Base-by-base conservation (phyloP, 2,329 filamentous ascomycete species). In the Alternaria triticimaculans region DNA sequence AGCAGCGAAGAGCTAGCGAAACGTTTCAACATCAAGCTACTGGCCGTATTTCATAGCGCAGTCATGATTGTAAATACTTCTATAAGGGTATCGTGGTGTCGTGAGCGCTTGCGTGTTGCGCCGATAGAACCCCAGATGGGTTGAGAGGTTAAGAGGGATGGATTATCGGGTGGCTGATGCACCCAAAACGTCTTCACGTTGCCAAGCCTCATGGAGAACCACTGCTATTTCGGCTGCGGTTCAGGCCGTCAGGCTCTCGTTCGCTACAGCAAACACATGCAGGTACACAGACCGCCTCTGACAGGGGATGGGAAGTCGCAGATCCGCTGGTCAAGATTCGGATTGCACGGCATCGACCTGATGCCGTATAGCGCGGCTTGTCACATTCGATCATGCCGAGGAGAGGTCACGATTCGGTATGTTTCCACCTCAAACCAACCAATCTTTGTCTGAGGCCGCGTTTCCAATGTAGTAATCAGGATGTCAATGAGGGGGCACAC, bases 21-120 rank as follows among this genome's bases (percentile, higher is more conserved):
- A 72, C 70, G 68, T 72, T 71, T 71, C 70, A 71, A 72, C 54
- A 65, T 54, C 58, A 61, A 70, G 65, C 48, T 55, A 62, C 62
- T 49, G 58, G 45, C 50, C 46, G 14, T 44, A 33, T 60, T 57
- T 53, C 11, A 37, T 33, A 44, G 33, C 8, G 21, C 30, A 20
- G n/a, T 49, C 28, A 30, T 28, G 48, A 9, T 53, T 51, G 44
- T 14, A 30, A 15, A 15, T n/a, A 53, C 3, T 21, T 21, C 11
- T 12, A 21, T 43, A 43, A 50, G 55, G 44, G 44, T 20, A 21
- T 37, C 11, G 5, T 20, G 33, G 6, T 18, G 37, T 41, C 37
- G 37, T 41, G 30, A 54, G 65, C 62, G 59, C 55, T 62, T 65
- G 26, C 23, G 20, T 45, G 51, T 37, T 56, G 44, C 26, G 49